Percentiles rank a stretch among this genome's conserved stretches.
Evolutionary conservation across 495 filamentous ascomycete species (phyloP).

Genomic region (Hypoxylon rickii): DNA sequence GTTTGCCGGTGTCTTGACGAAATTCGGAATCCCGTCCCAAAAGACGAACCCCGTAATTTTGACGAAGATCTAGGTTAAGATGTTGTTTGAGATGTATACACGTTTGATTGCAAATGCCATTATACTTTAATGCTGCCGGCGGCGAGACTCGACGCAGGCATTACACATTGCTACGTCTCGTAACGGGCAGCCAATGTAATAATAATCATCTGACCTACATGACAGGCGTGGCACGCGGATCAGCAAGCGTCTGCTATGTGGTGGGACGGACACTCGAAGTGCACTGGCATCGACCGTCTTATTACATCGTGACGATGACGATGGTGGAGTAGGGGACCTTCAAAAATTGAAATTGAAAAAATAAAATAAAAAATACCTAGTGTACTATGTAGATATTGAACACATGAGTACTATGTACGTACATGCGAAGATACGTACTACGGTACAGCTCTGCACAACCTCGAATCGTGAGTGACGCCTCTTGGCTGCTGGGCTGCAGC

Average conservation of each 20-base stretch:
- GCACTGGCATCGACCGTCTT: conserved; percentile 21
- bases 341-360: conserved; percentile 24
- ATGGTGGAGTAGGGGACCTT: conserved; percentile 21
- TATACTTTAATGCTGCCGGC: conserved; percentile 4
- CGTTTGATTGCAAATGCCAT: conserved; percentile 5
- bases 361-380: neutral
- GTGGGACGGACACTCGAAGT: conserved; percentile 20
- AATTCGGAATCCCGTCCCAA: conserved; percentile 24
- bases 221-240: conserved; percentile 26
- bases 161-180: conserved; percentile 14
- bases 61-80: conserved; percentile 9
- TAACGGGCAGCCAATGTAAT: conserved; percentile 4
- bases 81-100: neutral
- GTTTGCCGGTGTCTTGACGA: conserved; percentile 20
- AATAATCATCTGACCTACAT: conserved; percentile 27
- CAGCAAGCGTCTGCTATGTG: conserved; percentile 17
- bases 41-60: conserved; percentile 14
- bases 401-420: neutral
- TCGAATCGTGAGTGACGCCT: conserved; percentile 19
- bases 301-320: conserved; percentile 35
- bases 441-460: conserved; percentile 20
- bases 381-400: neutral
- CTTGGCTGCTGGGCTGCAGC: conserved; percentile 22
- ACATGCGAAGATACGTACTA: neutral
- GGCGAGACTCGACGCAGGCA: conserved; percentile 1